Evolutionary conservation across 2,329 filamentous ascomycete species (phyloP).

Genomic region (Lachnellula arida): DNA sequence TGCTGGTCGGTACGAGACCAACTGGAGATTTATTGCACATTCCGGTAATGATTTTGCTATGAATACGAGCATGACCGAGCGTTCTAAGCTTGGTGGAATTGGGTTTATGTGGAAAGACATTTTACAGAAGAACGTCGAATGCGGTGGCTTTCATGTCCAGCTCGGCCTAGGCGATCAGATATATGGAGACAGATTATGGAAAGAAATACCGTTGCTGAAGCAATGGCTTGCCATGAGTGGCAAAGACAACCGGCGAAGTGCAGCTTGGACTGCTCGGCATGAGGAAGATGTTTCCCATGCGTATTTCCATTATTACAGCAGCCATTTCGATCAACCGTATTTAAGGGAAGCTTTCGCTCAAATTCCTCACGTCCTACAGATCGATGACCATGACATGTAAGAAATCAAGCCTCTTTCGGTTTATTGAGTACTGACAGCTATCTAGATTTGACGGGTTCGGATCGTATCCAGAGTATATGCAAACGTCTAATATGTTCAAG

Average conservation of each 20-base stretch:
- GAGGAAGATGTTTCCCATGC: conserved; percentile 94
- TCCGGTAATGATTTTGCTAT: conserved; percentile 95
- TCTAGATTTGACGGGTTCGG: conserved; percentile 93
- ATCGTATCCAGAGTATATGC: conserved; percentile 97
- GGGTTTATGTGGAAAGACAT: conserved; percentile 99
- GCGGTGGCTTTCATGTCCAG: conserved; percentile 91
- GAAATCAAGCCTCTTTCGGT: conserved; percentile 34
- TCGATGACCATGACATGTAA: conserved; percentile 98
- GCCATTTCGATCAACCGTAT: conserved; percentile 95
- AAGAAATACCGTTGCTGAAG: conserved; percentile 86
- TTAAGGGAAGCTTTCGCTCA: conserved; percentile 93
- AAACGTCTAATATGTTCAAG: conserved; percentile 95
- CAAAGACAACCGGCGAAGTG: conserved; percentile 86
- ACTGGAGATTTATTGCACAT: conserved; percentile 93
- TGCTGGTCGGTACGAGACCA: conserved; percentile 81
- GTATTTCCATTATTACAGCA: conserved; percentile 98
- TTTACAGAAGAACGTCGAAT: conserved; percentile 93
- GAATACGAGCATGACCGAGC: conserved; percentile 79
- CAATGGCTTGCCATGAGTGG: conserved; percentile 94
- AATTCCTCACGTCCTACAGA: conserved; percentile 87
- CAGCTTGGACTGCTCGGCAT: conserved; percentile 87
- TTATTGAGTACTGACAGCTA: conserved; percentile 10
- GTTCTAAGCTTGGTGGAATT: conserved; percentile 78
- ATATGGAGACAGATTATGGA: conserved; percentile 93
- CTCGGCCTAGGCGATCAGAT: conserved; percentile 91